Evolutionary conservation across 225 moss, liverwort and hornwort genomes (phyloP), one percentile per base, ranked within the genome.

Genomic region (Polytrichum formosum): DNA sequence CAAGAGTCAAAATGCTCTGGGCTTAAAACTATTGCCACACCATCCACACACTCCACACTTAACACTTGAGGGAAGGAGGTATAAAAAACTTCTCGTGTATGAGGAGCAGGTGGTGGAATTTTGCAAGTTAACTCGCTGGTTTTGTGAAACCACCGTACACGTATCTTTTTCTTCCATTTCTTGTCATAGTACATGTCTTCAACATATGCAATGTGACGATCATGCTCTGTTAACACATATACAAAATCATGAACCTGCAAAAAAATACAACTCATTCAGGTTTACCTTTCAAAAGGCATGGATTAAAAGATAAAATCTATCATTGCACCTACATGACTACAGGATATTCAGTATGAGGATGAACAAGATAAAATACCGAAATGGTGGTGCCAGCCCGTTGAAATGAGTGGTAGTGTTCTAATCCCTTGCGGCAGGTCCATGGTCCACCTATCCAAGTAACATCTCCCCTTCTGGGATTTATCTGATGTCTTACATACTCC

Each of bases 121-220:
- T 84, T 90, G 87, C 94, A 87, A 26, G 72, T 78, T 28, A 94
- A 70, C 65, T 92, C 94, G 30, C 85, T 85, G 7, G 85, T 87
- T 71, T 89, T 90, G 54, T 94, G 94, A 27, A 94, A 94, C 94
- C 94, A 94, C 17, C 94, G 88, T 27, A 94, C 92, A 79, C 92
- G 77, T 20, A 94, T 78, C 75, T 90, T 94, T 73, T 92, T 94
- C 69, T 90, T 90, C 76, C 79, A 53, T 74, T 92, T 94, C 70
- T 87, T 90, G 68, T 94, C 94, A 78, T 92, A 92, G 55, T 87
- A 92, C 64, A 94, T 85, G 68, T 94, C 94, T 81, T 94, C 89
- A 28, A 92, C 94, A 55, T 92, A 85, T 9, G 94, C 94, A 62
- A 89, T 84, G 55, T 94, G 94, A 54, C 92, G 87, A 56, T 92